Base-by-base conservation (phyloP, 768 basidiomycete genomes). In the Auriscalpium orientale region DNA sequence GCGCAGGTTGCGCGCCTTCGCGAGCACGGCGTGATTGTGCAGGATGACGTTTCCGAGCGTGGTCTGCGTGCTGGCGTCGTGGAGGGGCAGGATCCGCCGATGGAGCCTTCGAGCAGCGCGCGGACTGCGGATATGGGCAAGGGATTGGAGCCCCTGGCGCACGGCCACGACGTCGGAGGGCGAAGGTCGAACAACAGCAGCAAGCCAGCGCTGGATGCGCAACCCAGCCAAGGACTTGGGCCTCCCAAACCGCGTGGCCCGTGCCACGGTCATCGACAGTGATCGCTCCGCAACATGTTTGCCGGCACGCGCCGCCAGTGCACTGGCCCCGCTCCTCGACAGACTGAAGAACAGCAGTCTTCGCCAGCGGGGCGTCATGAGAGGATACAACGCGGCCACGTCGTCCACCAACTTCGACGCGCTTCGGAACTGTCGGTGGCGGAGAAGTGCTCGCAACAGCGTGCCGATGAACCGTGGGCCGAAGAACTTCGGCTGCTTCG, bases 11-110 rank as follows among this genome's bases (percentile, higher is more conserved):
- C 73, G 69, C 37, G 62, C 60, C 36, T 68, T 63, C 35, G 57
- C 65, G 18, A 55, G 62, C 16, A 64, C 58, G 35, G 78, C 58
- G 8, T 72, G 63, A 1, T 76, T 79, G 54, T 82, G 73, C 3
- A 88, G 65, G 34, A 87, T 74, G 34, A 74, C 73, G 62, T 88
- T 89, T 3, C 82, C 83, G 11, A 85, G 64, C 20, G 66, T 60
- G 0, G 82, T 81, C 44, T 69, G 65, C 13, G 44, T 48, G 22
- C 46, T 46, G 12, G 8, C 37, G 28, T 62, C 59, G 66, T 66
- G 55, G 60, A 63, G 4, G 55, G 16, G 55, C 74, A 71, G 18
- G 76, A 57, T 12, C 6, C 8, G 49, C 3, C 52, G 38, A 44
- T 55, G 56, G 1, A 56, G 21, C 15, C 56, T 49, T 18, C 2